Evolutionary conservation across 768 basidiomycete species (phyloP).

Genomic region (Suillus clintonianus): DNA sequence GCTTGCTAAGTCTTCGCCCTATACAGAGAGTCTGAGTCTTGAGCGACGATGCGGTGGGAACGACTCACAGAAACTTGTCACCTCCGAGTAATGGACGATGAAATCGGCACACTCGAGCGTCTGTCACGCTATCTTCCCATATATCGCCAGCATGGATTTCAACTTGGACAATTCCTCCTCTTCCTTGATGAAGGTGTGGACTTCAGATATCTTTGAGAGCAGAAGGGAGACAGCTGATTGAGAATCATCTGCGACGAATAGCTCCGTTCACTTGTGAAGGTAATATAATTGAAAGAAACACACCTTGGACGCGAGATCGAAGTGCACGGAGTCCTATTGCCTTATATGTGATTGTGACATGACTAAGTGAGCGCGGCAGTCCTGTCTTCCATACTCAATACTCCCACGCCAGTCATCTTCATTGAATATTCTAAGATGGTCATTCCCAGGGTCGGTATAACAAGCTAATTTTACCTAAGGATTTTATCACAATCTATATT

Average conservation of each 20-base stretch:
- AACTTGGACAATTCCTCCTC: constrained; percentile 1
- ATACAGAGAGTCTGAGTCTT: background rate
- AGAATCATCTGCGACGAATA: constrained; percentile 1
- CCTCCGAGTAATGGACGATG: constrained; percentile 26
- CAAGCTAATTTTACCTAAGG: no score
- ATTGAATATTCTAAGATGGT: no score
- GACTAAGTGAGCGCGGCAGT: no score
- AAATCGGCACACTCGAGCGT: constrained; percentile 29
- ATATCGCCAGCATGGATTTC: background rate
- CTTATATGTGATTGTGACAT: no score
- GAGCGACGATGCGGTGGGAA: background rate
- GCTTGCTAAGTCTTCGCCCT: constrained; percentile 1
- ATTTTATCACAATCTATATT: background rate
- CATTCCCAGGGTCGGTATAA: no score
- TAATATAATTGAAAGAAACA: background rate
- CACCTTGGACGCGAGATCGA: constrained; percentile 5
- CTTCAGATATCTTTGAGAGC: background rate
- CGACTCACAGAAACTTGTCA: constrained; percentile 20
- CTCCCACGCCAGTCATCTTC: no score
- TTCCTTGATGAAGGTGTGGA: constrained; percentile 6
- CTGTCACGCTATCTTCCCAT: constrained; percentile 9
- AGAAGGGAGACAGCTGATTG: constrained; percentile 1
- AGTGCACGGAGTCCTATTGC: no score
- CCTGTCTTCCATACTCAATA: no score
- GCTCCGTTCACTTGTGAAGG: background rate